Base-by-base conservation (phyloP, 192 early-diverging fungal genomes). In the Linnemannia zychae region DNA sequence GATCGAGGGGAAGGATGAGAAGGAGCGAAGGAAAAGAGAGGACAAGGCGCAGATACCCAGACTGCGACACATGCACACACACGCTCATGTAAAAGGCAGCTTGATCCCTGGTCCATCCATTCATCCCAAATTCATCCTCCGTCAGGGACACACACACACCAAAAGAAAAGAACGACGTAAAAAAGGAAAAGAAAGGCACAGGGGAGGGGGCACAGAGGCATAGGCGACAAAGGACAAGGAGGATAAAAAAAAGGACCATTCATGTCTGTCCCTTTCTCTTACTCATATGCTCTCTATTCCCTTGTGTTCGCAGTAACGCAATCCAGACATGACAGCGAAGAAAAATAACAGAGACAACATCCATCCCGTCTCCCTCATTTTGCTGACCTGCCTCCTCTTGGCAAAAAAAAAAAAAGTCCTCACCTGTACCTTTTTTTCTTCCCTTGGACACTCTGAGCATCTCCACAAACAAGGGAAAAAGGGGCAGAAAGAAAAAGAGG, bases 241-340 rank as follows among this genome's bases (percentile, higher is more conserved):
- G n/a, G 48, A 70, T 7, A 34, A 31, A 70, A 40, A n/a, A 38
- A 77, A 48, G 60, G 44, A 63, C 57, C 57, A 63, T 63, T 63
- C 57, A 63, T 63, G 57, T 63, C 57, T 12, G 24, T 31, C 12
- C 52, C 24, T 63, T 63, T 63, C 31, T 60, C 40, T 44, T 9
- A 44, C 9, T 6, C 40, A 44, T 44, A 44, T 44, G 9, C 57
- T 15, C 57, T 60, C 57, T 63, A 63, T 63, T 11, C 57, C 57
- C 11, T 63, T 63, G 57, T 9, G 57, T 63, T 63, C 28, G 57
- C 57, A 63, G 57, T 63, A 63, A 63, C 57, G 38, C 37, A 36
- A 69, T 12, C 34, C 66, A 67, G 22, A 31, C 22, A 69, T 67
- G 67, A 22, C 36, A n/a, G 22, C 31, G 18, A 17, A 67, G 34